Conservation (phyloP, 2,329 filamentous ascomycete species). For the Chrysoporthe puriensis region DNA sequence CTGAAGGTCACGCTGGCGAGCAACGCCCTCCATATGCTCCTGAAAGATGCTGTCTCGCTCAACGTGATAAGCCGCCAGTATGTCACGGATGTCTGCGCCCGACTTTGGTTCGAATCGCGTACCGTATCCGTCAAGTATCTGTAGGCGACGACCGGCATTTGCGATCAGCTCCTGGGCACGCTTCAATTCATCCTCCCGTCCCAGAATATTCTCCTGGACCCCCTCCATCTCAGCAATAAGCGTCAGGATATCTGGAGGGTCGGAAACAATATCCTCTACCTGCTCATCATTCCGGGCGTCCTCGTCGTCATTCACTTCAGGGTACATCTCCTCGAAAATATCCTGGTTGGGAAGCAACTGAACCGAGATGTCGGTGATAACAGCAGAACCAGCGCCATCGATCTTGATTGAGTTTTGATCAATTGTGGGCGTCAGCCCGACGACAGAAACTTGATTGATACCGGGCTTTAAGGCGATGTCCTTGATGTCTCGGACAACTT, state of each 20-base stretch:
- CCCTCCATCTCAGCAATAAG: neutral
- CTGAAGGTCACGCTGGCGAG: constrained; percentile 39
- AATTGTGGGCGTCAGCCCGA: constrained; percentile 56
- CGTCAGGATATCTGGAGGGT: neutral
- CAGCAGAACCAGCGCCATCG: constrained; percentile 60
- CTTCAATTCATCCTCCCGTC: constrained; percentile 34
- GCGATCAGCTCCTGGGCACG: constrained; percentile 37
- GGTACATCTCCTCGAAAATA: constrained; percentile 58
- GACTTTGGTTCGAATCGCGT: constrained; percentile 41
- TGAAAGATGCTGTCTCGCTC: constrained; percentile 48
- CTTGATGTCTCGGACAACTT: constrained; percentile 63
- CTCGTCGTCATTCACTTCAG: constrained; percentile 37
- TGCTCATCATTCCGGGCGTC: constrained; percentile 24
- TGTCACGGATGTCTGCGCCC: constrained; percentile 29
- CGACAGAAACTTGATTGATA: constrained; percentile 58
- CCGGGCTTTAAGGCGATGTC: constrained; percentile 57
- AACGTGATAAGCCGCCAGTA: constrained; percentile 45
- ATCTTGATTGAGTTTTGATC: constrained; percentile 63
- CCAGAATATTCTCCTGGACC: neutral
- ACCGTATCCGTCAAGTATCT: constrained; percentile 46
- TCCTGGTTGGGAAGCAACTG: constrained; percentile 60
- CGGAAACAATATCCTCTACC: neutral
- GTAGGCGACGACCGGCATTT: constrained; percentile 44
- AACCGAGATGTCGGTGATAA: constrained; percentile 65
- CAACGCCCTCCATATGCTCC: constrained; percentile 43